phyloP scores from a whole-genome alignment of 805 yeast species.

The Pichia pseudocactophila region DNA sequence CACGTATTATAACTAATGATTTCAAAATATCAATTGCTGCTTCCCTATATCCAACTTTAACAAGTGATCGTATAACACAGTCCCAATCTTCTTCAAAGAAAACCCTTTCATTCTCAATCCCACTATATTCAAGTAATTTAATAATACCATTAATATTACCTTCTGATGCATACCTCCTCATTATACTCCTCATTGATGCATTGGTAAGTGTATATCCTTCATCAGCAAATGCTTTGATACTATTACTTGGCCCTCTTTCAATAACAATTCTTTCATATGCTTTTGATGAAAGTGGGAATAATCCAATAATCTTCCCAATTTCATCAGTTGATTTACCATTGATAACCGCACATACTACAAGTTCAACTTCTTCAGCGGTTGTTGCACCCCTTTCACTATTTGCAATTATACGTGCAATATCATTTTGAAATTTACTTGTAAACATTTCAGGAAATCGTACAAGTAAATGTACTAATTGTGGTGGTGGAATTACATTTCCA shows the following conservation, averaged over 20 bases:
- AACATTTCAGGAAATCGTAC: no score
- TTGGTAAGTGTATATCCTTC: conserved; percentile 16
- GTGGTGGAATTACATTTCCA: no score
- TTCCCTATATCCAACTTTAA: conserved; percentile 10
- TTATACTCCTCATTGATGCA: conserved; percentile 13
- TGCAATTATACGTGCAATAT: no score
- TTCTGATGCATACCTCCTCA: neutral
- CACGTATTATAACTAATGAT: conserved; percentile 13
- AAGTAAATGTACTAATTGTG: no score
- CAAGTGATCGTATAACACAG: conserved; percentile 12
- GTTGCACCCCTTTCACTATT: no score
- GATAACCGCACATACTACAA: no score
- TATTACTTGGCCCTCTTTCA: neutral
- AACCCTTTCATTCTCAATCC: conserved; percentile 10
- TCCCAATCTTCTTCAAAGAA: conserved; percentile 13
- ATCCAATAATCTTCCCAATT: no score
- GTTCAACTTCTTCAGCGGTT: no score
- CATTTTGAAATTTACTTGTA: no score
- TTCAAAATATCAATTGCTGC: conserved; percentile 18
- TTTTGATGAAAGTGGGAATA: no score
- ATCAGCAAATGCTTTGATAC: conserved; percentile 12
- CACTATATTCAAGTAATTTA: conserved; percentile 17
- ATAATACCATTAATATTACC: conserved; percentile 14
- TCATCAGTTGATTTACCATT: no score
- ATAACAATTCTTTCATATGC: no score